Evolutionary conservation across 495 filamentous ascomycete species (phyloP).

Genomic region (Coniosporium apollinis): DNA sequence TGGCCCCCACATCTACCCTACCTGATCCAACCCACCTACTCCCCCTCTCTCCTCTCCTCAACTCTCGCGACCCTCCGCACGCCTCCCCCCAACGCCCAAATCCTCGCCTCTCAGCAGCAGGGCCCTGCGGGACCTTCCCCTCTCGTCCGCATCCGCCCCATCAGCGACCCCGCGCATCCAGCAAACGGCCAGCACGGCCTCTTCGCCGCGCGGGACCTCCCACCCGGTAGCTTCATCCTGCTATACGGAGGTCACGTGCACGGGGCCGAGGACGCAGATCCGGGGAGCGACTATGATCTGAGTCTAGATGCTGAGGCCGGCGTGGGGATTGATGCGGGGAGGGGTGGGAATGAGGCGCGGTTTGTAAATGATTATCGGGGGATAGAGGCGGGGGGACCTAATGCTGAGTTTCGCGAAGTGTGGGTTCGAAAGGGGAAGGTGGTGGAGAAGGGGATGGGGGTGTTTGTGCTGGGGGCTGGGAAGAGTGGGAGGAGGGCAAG

Average conservation of each 20-base stretch:
- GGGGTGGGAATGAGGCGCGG: constrained; percentile 48
- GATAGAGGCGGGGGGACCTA: constrained; percentile 30
- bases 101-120: constrained; percentile 1
- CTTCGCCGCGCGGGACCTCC: constrained; percentile 41
- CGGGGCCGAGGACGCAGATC: constrained; percentile 25
- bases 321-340: constrained; percentile 46
- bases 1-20: constrained; percentile 42
- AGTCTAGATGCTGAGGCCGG: constrained; percentile 39
- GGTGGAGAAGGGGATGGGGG: constrained; percentile 35
- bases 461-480: constrained; percentile 41
- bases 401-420: constrained; percentile 42
- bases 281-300: constrained; percentile 48
- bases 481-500: constrained; percentile 33
- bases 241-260: constrained; percentile 52
- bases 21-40: constrained; percentile 33
- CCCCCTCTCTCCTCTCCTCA: constrained; percentile 23
- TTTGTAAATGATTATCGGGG: constrained; percentile 65
- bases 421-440: constrained; percentile 20
- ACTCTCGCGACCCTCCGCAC: constrained; percentile 13
- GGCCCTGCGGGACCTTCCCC: too few relatives aligned
- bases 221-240: constrained; percentile 39
- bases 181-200: constrained; percentile 48
- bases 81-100: constrained; percentile 19
- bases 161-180: constrained; percentile 38
- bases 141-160: constrained; percentile 36